Conservation (phyloP, 441 rosid genomes). For the Biscutella laevigata region DNA sequence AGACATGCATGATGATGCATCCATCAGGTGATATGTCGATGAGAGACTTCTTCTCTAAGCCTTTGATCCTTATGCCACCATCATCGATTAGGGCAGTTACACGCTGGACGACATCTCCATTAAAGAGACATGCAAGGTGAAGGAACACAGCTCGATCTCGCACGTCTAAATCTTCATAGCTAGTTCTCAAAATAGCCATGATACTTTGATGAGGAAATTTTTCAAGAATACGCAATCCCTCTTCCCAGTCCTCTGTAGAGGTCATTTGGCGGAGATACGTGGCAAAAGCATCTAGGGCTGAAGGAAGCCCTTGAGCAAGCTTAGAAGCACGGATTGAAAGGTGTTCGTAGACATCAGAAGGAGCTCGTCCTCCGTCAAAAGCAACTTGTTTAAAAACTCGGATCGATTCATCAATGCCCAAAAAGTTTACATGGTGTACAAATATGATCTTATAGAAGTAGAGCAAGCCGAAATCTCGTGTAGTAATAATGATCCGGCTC, state of each 20-base stretch:
- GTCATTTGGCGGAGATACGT: not conserved
- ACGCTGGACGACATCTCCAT: not conserved
- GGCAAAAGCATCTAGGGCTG: slow-evolving; percentile 24
- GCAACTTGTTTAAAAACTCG: slow-evolving; percentile 21
- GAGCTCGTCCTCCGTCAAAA: slow-evolving; percentile 8
- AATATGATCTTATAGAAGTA: not conserved
- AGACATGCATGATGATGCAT: slow-evolving; percentile 29
- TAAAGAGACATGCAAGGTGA: slow-evolving; percentile 30
- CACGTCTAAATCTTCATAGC: slow-evolving; percentile 23
- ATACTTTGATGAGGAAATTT: not conserved
- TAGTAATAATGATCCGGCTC: slow-evolving; percentile 35
- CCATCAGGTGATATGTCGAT: not conserved
- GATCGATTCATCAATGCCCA: slow-evolving; percentile 7
- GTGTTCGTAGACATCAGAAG: not conserved
- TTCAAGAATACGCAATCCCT: not conserved
- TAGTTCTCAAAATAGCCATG: slow-evolving; percentile 4
- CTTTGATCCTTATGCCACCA: not conserved
- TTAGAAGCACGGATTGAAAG: not conserved
- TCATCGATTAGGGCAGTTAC: not conserved
- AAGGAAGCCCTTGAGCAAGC: slow-evolving; percentile 30
- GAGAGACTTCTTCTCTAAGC: slow-evolving; percentile 10
- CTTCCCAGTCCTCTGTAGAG: slow-evolving; percentile 9
- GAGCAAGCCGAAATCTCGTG: slow-evolving; percentile 24
- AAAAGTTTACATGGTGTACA: not conserved
- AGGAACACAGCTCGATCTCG: slow-evolving; percentile 17